A percentile compares a stretch with the other conserved stretches of the same genome.
phyloP scores from a whole-genome alignment of 768 basidiomycete genomes.

The Clavulina sp. region DNA sequence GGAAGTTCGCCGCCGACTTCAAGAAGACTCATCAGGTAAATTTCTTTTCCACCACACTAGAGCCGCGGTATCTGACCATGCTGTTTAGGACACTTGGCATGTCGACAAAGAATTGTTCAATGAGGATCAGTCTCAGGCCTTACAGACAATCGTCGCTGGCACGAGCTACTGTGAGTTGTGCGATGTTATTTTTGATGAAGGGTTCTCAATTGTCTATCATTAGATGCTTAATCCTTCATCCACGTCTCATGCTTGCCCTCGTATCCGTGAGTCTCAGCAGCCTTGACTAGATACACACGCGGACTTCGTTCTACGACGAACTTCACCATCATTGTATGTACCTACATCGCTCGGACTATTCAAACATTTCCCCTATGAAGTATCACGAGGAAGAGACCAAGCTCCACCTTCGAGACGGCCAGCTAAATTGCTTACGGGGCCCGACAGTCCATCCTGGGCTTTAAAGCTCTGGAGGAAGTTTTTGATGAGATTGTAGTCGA shows the following conservation, averaged over 20 bases:
- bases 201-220: neutral
- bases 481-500: slow-evolving; percentile 86
- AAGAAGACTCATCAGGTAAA: slow-evolving; percentile 53
- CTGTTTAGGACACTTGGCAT: slow-evolving; percentile 57
- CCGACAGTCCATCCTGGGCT: slow-evolving; percentile 72
- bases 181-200: neutral
- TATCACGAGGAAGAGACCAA: slow-evolving; percentile 58
- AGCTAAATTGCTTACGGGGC: slow-evolving; percentile 80
- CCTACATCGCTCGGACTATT: neutral
- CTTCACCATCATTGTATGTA: neutral
- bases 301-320: neutral
- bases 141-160: slow-evolving; percentile 72
- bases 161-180: slow-evolving; percentile 51
- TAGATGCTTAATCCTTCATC: too few relatives aligned
- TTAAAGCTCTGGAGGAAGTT: slow-evolving; percentile 96
- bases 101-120: slow-evolving; percentile 75
- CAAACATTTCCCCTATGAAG: slow-evolving; percentile 10
- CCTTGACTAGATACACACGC: too few relatives aligned
- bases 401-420: slow-evolving; percentile 58
- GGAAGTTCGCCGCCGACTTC: slow-evolving; percentile 64
- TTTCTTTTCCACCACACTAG: neutral
- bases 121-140: slow-evolving; percentile 63
- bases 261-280: too few relatives aligned
- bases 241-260: too few relatives aligned
- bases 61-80: slow-evolving; percentile 15